Percentiles rank a stretch among this genome's conserved stretches.
phyloP scores from a whole-genome alignment of 139 green algal genomes.

The Zygnema cylindricum region DNA sequence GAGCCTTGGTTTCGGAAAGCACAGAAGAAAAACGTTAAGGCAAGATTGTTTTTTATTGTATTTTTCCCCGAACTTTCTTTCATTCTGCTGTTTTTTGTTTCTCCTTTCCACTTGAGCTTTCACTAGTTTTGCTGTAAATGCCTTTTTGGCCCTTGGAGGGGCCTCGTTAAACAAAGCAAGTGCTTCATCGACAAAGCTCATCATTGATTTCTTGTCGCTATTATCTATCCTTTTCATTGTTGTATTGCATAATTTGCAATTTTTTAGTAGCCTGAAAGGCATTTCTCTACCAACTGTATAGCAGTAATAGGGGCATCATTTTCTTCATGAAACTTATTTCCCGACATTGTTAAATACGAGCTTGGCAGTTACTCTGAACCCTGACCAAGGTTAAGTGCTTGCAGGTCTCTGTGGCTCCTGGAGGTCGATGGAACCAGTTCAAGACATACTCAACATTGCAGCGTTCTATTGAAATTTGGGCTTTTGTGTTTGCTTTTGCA shows the following conservation, averaged over 20 bases:
- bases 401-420: slow-evolving; percentile 58
- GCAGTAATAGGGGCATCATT: not conserved
- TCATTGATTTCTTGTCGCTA: too few relatives aligned
- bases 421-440: slow-evolving; percentile 59
- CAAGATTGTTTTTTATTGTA: not conserved
- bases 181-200: too few relatives aligned
- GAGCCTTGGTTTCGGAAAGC: slow-evolving; percentile 37
- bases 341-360: slow-evolving; percentile 24
- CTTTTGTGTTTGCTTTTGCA: slow-evolving; percentile 88
- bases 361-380: too few relatives aligned
- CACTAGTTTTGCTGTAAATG: too few relatives aligned
- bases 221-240: too few relatives aligned
- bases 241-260: too few relatives aligned
- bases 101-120: too few relatives aligned
- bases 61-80: not conserved
- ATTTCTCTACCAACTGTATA: too few relatives aligned
- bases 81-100: not conserved
- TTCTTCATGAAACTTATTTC: slow-evolving; percentile 1
- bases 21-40: slow-evolving; percentile 27
- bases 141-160: too few relatives aligned
- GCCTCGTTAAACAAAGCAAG: too few relatives aligned
- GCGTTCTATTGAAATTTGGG: slow-evolving; percentile 92
- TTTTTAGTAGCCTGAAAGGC: too few relatives aligned
- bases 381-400: not conserved
- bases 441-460: slow-evolving; percentile 68